Conservation (phyloP, 73 alveolate genomes). For the Uronychia binucleata region DNA sequence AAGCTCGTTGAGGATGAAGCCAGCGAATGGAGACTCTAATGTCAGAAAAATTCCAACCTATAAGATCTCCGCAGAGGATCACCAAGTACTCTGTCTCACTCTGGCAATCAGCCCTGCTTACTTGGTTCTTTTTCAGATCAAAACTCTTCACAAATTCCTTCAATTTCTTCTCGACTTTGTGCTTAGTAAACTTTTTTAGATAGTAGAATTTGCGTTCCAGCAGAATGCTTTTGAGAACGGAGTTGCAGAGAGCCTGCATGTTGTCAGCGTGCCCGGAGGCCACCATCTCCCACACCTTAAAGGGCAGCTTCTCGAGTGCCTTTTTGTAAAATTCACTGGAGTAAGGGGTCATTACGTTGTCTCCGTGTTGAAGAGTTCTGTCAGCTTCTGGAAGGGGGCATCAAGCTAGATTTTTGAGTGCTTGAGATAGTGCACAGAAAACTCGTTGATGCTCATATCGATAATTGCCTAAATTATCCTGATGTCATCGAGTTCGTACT, state of each 20-base stretch:
- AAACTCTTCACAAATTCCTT: background rate
- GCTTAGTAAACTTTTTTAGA: background rate
- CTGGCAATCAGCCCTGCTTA: background rate
- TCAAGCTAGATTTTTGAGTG: background rate
- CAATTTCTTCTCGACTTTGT: background rate
- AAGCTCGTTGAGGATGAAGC: too few relatives aligned
- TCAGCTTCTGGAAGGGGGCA: background rate
- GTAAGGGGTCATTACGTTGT: background rate
- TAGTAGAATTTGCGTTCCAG: background rate
- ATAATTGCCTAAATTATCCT: background rate
- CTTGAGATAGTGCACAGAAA: background rate
- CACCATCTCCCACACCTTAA: background rate
- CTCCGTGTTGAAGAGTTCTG: background rate
- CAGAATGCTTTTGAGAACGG: background rate
- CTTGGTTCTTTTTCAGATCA: background rate
- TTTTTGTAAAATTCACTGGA: background rate
- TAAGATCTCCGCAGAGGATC: background rate
- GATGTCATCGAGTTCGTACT: background rate
- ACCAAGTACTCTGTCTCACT: background rate
- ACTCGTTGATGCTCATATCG: background rate
- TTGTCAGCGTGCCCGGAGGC: background rate
- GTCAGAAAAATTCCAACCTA: too few relatives aligned
- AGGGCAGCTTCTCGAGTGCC: background rate
- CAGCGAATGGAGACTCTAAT: too few relatives aligned
- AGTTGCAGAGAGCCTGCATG: background rate